Evolutionary conservation across 78 protist species (phyloP).

Genomic region (Dictyostelium citrinum): DNA sequence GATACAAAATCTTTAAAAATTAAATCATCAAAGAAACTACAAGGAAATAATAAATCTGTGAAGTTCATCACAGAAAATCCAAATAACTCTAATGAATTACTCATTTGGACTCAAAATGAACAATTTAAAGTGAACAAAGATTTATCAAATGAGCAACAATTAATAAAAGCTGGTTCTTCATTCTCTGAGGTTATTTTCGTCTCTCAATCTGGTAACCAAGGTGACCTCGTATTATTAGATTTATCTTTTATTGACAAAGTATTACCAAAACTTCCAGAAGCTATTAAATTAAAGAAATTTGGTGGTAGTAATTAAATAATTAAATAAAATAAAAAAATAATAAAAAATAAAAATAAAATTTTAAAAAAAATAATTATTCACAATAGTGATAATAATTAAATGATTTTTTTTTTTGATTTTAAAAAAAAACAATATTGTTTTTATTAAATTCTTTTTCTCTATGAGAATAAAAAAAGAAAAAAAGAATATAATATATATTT

Average conservation of each 20-base stretch:
- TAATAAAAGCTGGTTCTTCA: not conserved
- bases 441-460: not conserved
- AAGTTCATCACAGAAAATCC: not conserved
- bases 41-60: not conserved
- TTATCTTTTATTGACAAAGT: not conserved
- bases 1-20: not conserved
- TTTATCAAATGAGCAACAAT: not conserved
- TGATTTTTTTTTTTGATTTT: no score
- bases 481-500: not conserved
- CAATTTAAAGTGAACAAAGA: not conserved
- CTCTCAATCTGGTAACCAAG: not conserved
- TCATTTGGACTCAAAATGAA: not conserved
- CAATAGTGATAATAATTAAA: no score
- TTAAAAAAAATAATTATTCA: no score
- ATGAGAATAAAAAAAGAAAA: not conserved
- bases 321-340: not conserved
- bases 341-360: not conserved
- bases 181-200: not conserved
- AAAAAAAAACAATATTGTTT: no score
- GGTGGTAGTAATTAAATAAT: not conserved
- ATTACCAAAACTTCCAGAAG: conserved; percentile 4
- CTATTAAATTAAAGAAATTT: conserved; percentile 22
- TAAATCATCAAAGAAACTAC: not conserved
- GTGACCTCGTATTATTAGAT: not conserved
- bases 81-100: not conserved